Base-by-base conservation (phyloP, 2,329 filamentous ascomycete genomes). In the Botrytis sinoallii region DNA sequence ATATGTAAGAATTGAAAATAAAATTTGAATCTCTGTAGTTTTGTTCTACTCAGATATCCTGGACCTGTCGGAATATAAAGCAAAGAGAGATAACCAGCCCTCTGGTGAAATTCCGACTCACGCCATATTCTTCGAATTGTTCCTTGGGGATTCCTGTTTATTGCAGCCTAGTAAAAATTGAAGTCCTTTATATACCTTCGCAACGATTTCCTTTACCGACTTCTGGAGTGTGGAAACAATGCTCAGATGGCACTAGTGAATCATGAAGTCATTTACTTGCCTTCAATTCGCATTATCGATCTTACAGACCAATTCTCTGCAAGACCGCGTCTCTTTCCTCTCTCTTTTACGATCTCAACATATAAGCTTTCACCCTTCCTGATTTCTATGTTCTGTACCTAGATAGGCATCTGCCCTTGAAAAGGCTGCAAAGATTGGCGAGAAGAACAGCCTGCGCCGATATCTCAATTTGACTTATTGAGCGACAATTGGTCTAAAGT, bases 11-110 rank as follows among this genome's bases (percentile, higher is more conserved):
- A n/a, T 52, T n/a, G 48, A n/a, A 25, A n/a, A 52, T n/a, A 7
- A n/a, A 14, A 6, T 2, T 14, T n/a, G 0, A 6, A 4, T n/a
- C 10, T 2, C 14, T 14, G 4, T 2, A 3, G 5, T 52, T n/a
- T n/a, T 12, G 4, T n/a, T 1, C 10, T 12, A 0, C 46, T 52
- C 10, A 6, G 22, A n/a, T 0, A 52, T 25, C 9, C 4, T 52
- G 4, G 22, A 25, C 22, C 46, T 52, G 22, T 14, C 22, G 4
- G 22, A 5, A 14, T 12, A 10, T 25, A 14, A 4, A 25, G 4
- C 10, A 1, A 25, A 52, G 22, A 52, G 1, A n/a, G 3, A 25
- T 52, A 22, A 52, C 22, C 14, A 6, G 44, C 20, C 3, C 2
- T 46, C 18, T 20, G 18, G 42, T 20, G 18, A 20, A 14, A 44